These are phyloP conservation scores for Sporothrix globosa DNA, from an alignment of 2,329 filamentous ascomycete species.

Conservation along the genomic window DNA sequence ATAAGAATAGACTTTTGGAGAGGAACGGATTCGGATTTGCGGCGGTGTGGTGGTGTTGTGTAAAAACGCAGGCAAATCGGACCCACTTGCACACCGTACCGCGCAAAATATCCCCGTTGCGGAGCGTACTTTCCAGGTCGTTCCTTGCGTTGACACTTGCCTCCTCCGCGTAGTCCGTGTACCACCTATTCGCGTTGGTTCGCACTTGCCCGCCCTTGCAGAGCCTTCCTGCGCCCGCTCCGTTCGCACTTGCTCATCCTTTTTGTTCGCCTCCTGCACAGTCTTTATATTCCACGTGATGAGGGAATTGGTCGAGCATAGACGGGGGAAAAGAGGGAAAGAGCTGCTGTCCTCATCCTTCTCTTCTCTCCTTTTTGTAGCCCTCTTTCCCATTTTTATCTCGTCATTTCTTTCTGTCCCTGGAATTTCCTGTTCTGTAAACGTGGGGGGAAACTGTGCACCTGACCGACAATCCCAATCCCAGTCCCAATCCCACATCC, in stretches of 20 bases:
- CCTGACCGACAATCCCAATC: constrained; percentile 22
- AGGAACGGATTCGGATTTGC: constrained; percentile 4
- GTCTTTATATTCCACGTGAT: constrained; percentile 19
- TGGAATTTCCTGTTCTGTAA: background rate
- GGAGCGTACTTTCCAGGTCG: background rate
- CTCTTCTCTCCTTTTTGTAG: background rate
- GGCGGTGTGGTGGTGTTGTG: constrained; percentile 16
- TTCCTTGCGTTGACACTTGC: background rate
- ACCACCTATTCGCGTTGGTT: background rate
- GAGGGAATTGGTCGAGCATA: constrained; percentile 17
- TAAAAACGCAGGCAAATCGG: background rate
- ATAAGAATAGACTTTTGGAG: constrained; percentile 24
- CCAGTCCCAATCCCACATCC: background rate
- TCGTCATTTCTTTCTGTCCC: background rate
- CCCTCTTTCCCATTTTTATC: background rate
- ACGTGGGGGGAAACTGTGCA: constrained; percentile 22
- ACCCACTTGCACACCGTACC: constrained; percentile 9
- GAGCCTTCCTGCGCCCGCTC: background rate
- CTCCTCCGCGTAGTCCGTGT: constrained; percentile 10
- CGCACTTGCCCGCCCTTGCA: constrained; percentile 15
- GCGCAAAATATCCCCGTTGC: background rate
- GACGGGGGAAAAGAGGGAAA: background rate
- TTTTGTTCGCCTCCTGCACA: background rate
- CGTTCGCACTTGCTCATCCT: background rate
- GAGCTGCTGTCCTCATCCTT: background rate